A percentile compares a stretch with the other conserved stretches of the same genome.
Conservation (phyloP, 1,284 basidiomycete species). For the Tilletia setariae region DNA sequence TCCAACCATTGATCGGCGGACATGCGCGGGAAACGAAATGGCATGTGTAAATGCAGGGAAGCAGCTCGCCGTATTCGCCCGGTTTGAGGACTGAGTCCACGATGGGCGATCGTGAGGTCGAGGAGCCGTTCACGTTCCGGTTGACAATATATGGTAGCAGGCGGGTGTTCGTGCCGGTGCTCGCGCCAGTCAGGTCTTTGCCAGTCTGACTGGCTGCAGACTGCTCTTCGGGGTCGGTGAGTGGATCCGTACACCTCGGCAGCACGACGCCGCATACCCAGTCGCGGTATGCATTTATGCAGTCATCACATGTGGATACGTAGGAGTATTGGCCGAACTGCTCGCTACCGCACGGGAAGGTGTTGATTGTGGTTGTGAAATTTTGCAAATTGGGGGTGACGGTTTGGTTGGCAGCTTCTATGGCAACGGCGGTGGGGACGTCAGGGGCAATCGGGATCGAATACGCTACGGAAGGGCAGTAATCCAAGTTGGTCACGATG, state of each 20-base stretch:
- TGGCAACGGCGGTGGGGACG: conserved; percentile 40
- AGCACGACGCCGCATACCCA: conserved; percentile 56
- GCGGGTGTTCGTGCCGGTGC: conserved; percentile 34
- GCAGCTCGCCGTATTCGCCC: conserved; percentile 47
- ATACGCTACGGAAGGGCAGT: conserved; percentile 57
- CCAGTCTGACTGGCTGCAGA: conserved; percentile 40
- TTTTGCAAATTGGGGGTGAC: conserved; percentile 50
- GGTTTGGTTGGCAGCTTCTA: conserved; percentile 48
- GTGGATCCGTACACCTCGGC: conserved; percentile 55
- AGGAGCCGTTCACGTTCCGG: conserved; percentile 29
- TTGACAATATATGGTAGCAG: conserved; percentile 51
- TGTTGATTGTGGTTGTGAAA: conserved; percentile 54
- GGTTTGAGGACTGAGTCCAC: conserved; percentile 39
- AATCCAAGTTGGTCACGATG: conserved; percentile 52
- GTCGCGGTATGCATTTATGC: conserved; percentile 53
- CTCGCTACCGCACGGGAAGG: conserved; percentile 54
- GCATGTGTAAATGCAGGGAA: conserved; percentile 51
- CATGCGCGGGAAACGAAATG: conserved; percentile 47
- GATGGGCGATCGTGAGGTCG: conserved; percentile 38
- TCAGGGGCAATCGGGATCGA: conserved; percentile 53
- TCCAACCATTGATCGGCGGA: conserved; percentile 37
- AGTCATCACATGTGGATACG: conserved; percentile 55
- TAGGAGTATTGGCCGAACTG: conserved; percentile 54
- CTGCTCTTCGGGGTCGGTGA: conserved; percentile 29
- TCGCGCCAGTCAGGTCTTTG: conserved; percentile 35